A percentile compares a stretch with the other conserved stretches of the same genome.
phyloP scores from a whole-genome alignment of 495 filamentous ascomycete species.

The Podospora anserina region DNA sequence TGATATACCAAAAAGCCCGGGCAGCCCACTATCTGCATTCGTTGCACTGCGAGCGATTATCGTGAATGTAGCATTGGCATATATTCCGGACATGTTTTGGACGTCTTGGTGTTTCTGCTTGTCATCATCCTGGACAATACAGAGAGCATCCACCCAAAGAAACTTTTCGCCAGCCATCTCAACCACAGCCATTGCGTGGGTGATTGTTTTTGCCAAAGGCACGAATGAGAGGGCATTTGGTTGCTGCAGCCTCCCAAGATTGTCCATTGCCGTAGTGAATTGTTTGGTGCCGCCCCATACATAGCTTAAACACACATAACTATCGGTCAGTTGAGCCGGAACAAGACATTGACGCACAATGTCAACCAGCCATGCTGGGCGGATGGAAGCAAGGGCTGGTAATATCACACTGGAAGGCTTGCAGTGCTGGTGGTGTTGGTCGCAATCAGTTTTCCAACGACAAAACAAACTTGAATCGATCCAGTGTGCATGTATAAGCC shows the following conservation, averaged over 20 bases:
- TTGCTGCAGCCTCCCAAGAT: not conserved
- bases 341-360: not conserved
- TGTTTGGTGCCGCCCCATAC: not conserved
- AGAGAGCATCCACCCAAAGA: not conserved
- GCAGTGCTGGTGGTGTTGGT: not conserved
- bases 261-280: not conserved
- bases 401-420: not conserved
- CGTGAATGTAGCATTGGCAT: not conserved
- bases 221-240: not conserved
- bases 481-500: not conserved
- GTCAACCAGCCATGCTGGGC: not conserved
- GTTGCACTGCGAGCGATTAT: not conserved
- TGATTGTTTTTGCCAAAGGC: not conserved
- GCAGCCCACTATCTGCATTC: not conserved
- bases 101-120: not conserved
- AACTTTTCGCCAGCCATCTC: not conserved
- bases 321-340: not conserved
- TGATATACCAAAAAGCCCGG: not conserved
- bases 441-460: not conserved
- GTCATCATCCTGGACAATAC: not conserved
- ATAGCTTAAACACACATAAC: not conserved
- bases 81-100: not conserved
- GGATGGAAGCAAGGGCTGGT: not conserved
- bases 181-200: not conserved
- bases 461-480: not conserved